Base-by-base conservation (phyloP, 2,329 filamentous ascomycete genomes). In the Ophiocordyceps camponoti-saundersi region DNA sequence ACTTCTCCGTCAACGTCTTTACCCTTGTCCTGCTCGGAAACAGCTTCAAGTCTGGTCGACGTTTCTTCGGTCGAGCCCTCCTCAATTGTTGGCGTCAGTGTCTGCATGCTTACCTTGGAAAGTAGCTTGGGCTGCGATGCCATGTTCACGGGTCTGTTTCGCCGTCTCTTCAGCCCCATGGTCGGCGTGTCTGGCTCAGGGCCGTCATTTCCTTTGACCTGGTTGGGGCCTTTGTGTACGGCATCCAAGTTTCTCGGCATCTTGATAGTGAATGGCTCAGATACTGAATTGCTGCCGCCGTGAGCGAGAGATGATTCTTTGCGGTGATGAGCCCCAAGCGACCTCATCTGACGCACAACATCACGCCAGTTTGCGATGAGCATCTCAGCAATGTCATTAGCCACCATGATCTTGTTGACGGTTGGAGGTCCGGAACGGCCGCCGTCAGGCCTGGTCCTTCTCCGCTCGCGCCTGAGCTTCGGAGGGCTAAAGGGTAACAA, bases 331-430 rank as follows among this genome's bases (percentile, higher is more conserved):
- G 56, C 55, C 1, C 60, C 60, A 2, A 80, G 55, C 41, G 63
- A 68, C 48, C 65, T 72, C 65, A 82, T 71, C 48, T 83, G 73
- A 39, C 69, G 65, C 42, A 80, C 74, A 12, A 82, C 67, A 44
- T 80, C 77, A 48, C 73, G 66, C 80, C 80, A 84, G 51, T 81
- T 71, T 1, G 70, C 64, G 44, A 83, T 75, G 6, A 84, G 62
- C 77, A 83, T 82, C 57, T 81, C 76, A 0, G 76, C 65, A 29
- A 83, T 71, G 30, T 63, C 62, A 49, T 77, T 80, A 12, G 76
- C 77, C 47, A 79, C 60, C 42, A 69, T 65, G 21, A 79, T 65
- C 52, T 76, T 80, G 61, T 79, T 70, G 18, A 80, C 59, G 0
- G 60, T 57, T 5, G 63, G 55, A 3, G 60, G 49, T 0, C 55